phyloP scores from a whole-genome alignment of 2,329 filamentous ascomycete genomes.

The Colletotrichum destructivum region DNA sequence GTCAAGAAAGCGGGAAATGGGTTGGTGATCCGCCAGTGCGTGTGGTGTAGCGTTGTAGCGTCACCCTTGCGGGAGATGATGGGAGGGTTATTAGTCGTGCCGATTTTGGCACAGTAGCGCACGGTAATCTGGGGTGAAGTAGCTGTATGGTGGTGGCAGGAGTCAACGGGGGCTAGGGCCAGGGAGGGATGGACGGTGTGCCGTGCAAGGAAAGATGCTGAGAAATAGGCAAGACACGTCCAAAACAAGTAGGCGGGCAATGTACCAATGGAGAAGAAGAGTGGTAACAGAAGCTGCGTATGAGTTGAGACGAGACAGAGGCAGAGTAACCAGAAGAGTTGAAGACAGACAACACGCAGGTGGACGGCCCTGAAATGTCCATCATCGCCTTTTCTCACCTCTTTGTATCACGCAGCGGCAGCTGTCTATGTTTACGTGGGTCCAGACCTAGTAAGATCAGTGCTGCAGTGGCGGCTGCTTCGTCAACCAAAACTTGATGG shows the following conservation, averaged over 20 bases:
- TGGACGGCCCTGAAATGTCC: background rate
- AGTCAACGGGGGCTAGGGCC: background rate
- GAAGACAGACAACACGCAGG: background rate
- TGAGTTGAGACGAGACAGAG: background rate
- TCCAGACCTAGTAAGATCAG: constrained; percentile 20
- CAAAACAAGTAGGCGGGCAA: constrained; percentile 11
- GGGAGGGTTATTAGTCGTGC: constrained; percentile 19
- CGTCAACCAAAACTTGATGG: background rate
- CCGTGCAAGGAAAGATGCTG: constrained; percentile 23
- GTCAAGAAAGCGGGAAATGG: constrained; percentile 29
- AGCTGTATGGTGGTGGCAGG: background rate
- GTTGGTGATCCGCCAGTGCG: constrained; percentile 34
- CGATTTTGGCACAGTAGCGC: constrained; percentile 9
- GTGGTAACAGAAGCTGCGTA: background rate
- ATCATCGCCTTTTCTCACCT: background rate
- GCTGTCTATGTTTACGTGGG: constrained; percentile 37
- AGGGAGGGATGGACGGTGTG: background rate
- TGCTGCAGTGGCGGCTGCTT: constrained; percentile 24
- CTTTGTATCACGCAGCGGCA: constrained; percentile 37
- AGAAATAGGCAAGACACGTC: constrained; percentile 27
- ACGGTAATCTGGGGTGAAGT: constrained; percentile 16
- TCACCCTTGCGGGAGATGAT: constrained; percentile 16
- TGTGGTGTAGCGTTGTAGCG: constrained; percentile 24
- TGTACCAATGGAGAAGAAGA: background rate
- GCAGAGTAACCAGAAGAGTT: background rate